Evolutionary conservation across 306 rosid species (phyloP).

Genomic region (Vicia sativa): DNA sequence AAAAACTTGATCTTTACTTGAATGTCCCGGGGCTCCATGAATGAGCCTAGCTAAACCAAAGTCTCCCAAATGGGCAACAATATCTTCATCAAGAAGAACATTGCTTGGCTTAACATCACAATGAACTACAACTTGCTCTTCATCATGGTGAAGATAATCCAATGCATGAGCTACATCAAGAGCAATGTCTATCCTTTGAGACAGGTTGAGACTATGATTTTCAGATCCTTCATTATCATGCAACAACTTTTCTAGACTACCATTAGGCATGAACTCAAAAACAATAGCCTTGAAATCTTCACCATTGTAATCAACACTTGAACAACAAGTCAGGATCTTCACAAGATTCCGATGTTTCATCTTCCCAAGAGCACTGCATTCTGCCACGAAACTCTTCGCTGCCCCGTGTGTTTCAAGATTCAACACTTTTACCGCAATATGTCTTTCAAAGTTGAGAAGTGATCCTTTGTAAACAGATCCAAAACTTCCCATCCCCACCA

Average conservation of each 20-base stretch:
- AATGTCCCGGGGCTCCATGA: neutral
- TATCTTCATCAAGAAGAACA: conserved; percentile 43
- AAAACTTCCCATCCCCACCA: conserved; percentile 24
- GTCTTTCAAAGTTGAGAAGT: neutral
- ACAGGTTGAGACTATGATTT: conserved; percentile 7
- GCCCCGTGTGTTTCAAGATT: conserved; percentile 45
- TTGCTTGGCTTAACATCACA: conserved; percentile 58
- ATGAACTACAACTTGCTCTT: conserved; percentile 36
- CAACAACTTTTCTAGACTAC: conserved; percentile 42
- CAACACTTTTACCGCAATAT: conserved; percentile 40
- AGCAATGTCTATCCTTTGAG: conserved; percentile 34
- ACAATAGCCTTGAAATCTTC: conserved; percentile 42
- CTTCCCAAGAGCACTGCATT: conserved; percentile 39
- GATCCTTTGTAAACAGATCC: conserved; percentile 43
- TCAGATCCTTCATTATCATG: neutral
- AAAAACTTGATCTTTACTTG: conserved; percentile 17
- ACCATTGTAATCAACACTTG: conserved; percentile 42
- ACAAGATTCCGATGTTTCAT: conserved; percentile 45
- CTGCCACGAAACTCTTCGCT: conserved; percentile 40
- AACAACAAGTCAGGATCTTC: conserved; percentile 39
- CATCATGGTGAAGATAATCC: conserved; percentile 47
- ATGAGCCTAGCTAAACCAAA: conserved; percentile 50
- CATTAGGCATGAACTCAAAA: conserved; percentile 49
- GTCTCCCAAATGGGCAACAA: conserved; percentile 45
- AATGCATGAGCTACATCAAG: conserved; percentile 48